These are phyloP conservation scores for Symbiodinium natans DNA, from an alignment of 73 alveolate genomes.

Conservation along the genomic window DNA sequence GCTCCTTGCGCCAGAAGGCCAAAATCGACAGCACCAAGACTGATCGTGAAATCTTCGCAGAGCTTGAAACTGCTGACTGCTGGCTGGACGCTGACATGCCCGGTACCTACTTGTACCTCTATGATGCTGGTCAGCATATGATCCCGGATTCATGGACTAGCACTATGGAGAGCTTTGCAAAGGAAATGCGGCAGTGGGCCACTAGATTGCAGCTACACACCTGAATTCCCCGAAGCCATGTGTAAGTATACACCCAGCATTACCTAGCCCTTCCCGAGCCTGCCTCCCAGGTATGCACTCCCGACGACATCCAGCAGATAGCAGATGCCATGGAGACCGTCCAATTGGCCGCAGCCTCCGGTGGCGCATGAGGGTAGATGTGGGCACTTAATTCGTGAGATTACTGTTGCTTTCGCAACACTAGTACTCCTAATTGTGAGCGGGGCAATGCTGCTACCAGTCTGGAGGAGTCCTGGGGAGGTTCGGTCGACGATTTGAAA, in stretches of 20 bases:
- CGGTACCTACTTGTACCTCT: not conserved
- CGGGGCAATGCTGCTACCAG: too few relatives aligned
- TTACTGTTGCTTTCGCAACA: too few relatives aligned
- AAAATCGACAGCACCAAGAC: not conserved
- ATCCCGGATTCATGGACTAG: not conserved
- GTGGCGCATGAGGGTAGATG: not conserved
- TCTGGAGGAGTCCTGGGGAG: too few relatives aligned
- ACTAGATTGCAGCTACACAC: not conserved
- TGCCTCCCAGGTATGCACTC: not conserved
- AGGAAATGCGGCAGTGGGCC: not conserved
- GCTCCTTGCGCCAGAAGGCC: not conserved
- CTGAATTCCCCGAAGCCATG: too few relatives aligned
- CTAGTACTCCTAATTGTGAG: too few relatives aligned
- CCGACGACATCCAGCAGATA: not conserved
- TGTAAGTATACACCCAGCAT: too few relatives aligned
- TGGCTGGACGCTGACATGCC: constrained; percentile 33
- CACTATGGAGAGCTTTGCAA: not conserved
- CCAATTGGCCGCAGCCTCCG: not conserved
- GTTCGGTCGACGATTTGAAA: too few relatives aligned
- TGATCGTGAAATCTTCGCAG: not conserved
- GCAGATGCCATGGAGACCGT: not conserved
- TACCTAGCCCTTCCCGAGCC: too few relatives aligned
- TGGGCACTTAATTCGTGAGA: too few relatives aligned
- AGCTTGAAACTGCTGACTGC: not conserved
- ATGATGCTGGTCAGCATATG: not conserved